Conservation (phyloP, 2,329 filamentous ascomycete species). For the Monosporascus sp. region DNA sequence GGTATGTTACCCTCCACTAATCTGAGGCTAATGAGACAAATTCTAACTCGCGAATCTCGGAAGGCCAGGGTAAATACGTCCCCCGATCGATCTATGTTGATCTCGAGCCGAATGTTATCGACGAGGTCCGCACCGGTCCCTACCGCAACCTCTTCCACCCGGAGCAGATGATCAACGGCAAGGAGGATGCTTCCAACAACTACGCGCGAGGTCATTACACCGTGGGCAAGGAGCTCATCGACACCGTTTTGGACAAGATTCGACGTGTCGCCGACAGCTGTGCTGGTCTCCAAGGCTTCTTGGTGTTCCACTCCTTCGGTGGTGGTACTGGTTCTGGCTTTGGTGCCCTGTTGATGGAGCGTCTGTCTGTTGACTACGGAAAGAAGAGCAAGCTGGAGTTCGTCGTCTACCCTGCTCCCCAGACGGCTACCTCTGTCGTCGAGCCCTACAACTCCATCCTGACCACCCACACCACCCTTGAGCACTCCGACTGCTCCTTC, state of each 20-base stretch:
- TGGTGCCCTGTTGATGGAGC: constrained; percentile 97
- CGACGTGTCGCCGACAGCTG: constrained; percentile 97
- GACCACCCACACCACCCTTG: constrained; percentile 96
- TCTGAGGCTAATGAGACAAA: constrained; percentile 5
- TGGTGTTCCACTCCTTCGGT: constrained; percentile 99
- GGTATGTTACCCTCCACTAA: constrained; percentile 51
- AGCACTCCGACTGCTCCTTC: constrained; percentile 99
- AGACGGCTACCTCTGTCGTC: constrained; percentile 94
- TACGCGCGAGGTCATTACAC: constrained; percentile 99
- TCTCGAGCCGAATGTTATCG: constrained; percentile 99
- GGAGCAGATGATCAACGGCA: constrained; percentile 99
- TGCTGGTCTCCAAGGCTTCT: constrained; percentile 95
- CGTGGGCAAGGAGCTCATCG: constrained; percentile 98
- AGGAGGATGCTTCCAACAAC: constrained; percentile 99
- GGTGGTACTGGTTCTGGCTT: constrained; percentile 98
- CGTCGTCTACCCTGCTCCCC: constrained; percentile 96
- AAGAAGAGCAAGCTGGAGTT: constrained; percentile 99
- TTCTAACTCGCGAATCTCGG: constrained; percentile 10
- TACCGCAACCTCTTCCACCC: constrained; percentile 98
- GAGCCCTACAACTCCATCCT: constrained; percentile 99
- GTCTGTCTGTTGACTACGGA: constrained; percentile 96
- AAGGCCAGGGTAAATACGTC: constrained; percentile 98
- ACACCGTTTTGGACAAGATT: constrained; percentile 96
- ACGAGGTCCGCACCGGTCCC: constrained; percentile 95
- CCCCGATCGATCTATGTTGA: constrained; percentile 99